These are phyloP conservation scores for Solanum ahanhuiri DNA, from an alignment of 257 asterid genomes.

Conservation along the genomic window DNA sequence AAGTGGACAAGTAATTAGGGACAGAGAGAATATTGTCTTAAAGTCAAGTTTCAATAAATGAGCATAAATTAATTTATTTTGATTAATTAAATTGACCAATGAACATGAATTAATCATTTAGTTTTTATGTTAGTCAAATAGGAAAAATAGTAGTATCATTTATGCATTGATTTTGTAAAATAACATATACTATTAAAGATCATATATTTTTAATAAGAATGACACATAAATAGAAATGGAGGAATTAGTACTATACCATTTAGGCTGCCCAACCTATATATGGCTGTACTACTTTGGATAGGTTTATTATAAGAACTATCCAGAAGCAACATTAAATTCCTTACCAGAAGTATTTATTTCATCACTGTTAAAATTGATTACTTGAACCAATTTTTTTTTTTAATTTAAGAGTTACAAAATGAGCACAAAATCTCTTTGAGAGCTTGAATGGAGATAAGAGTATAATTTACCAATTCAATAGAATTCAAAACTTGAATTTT, in stretches of 20 bases:
- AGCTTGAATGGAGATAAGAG: background rate
- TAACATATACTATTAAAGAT: no score
- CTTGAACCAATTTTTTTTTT: background rate
- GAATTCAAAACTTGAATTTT: background rate
- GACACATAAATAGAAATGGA: no score
- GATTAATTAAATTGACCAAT: no score
- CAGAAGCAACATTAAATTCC: background rate
- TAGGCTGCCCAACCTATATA: background rate
- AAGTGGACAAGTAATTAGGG: no score
- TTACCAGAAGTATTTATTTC: background rate
- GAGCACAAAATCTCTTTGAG: background rate
- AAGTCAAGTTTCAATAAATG: no score
- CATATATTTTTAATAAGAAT: no score
- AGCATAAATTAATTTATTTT: no score
- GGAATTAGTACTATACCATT: background rate
- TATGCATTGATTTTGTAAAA: no score
- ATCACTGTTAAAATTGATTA: background rate
- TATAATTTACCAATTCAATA: background rate
- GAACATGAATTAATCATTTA: no score
- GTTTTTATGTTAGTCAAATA: no score
- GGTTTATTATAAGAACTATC: background rate
- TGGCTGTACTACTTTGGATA: background rate
- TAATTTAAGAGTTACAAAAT: background rate
- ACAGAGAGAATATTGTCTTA: no score
- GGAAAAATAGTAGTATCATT: no score